Evolutionary conservation across 352 stramenopile species (phyloP).

Genomic region (Pythium diclinum): DNA sequence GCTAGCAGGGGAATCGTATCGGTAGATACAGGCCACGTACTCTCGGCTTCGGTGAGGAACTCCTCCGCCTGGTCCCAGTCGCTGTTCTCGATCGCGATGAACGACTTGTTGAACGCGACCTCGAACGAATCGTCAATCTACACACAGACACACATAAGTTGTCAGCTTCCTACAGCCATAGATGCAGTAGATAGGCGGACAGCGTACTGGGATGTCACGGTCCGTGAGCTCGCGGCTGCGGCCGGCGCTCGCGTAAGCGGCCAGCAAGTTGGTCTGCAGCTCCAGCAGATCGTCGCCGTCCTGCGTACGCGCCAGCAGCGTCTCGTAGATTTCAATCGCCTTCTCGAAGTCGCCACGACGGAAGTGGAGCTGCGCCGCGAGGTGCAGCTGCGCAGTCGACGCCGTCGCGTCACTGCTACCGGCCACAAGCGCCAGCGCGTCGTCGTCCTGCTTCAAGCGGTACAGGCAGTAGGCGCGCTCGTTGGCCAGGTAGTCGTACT

Average conservation of each 20-base stretch:
- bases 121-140: conserved; percentile 77
- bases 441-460: conserved; percentile 73
- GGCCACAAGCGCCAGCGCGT: conserved; percentile 46
- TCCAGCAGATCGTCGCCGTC: conserved; percentile 71
- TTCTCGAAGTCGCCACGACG: conserved; percentile 60
- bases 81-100: conserved; percentile 63
- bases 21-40: conserved; percentile 38
- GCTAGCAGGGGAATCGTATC: too few relatives aligned
- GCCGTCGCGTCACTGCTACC: conserved; percentile 27
- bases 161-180: background rate
- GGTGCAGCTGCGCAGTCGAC: conserved; percentile 42
- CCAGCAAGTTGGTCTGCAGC: conserved; percentile 75
- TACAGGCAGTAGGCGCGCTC: conserved; percentile 83
- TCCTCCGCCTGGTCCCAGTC: conserved; percentile 51
- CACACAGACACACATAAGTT: background rate
- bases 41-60: conserved; percentile 52
- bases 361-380: conserved; percentile 74
- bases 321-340: conserved; percentile 76
- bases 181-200: background rate
- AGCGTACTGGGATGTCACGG: conserved; percentile 46
- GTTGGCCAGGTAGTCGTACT: conserved; percentile 60
- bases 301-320: conserved; percentile 43
- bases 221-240: conserved; percentile 51
- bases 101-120: conserved; percentile 84
- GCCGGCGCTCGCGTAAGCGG: conserved; percentile 63